These are phyloP conservation scores for Huiozyma sinensis DNA, from an alignment of 805 yeast genomes.

Conservation along the genomic window DNA sequence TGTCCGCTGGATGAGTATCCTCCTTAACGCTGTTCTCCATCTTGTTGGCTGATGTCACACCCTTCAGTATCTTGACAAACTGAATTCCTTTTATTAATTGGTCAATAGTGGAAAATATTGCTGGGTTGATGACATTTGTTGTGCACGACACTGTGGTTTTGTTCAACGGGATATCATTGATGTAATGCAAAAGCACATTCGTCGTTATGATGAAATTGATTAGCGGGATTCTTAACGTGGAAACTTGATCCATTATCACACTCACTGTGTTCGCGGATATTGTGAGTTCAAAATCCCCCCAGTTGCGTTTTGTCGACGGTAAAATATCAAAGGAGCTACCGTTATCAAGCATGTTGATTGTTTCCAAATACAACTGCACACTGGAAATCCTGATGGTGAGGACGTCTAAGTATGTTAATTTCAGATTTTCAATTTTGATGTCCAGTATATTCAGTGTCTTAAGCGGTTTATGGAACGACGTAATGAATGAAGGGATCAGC, in stretches of 20 bases:
- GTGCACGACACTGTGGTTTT: slow-evolving; percentile 15
- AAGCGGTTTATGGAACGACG: slow-evolving; percentile 2
- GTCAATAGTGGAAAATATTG: slow-evolving; percentile 16
- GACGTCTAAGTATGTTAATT: slow-evolving; percentile 8
- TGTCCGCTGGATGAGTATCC: not conserved
- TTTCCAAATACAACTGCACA: slow-evolving; percentile 17
- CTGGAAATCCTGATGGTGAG: slow-evolving; percentile 18
- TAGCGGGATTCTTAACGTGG: slow-evolving; percentile 22
- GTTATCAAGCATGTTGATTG: slow-evolving; percentile 13
- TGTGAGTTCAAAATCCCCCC: slow-evolving; percentile 21
- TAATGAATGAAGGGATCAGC: not conserved
- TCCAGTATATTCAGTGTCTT: slow-evolving; percentile 17
- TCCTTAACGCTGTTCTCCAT: not conserved
- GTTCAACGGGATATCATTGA: slow-evolving; percentile 9
- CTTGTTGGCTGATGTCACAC: not conserved
- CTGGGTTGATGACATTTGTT: slow-evolving; percentile 22
- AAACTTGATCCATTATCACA: slow-evolving; percentile 11
- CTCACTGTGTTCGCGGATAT: slow-evolving; percentile 19
- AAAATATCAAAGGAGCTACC: slow-evolving; percentile 14
- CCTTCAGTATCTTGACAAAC: not conserved
- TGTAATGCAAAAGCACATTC: slow-evolving; percentile 16
- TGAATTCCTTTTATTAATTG: slow-evolving; percentile 9
- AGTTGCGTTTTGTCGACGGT: slow-evolving; percentile 10
- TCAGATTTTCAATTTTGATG: slow-evolving; percentile 24
- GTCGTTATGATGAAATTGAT: slow-evolving; percentile 21